Base-by-base conservation (phyloP, 2,329 filamentous ascomycete genomes). In the Volutella citrinella region DNA sequence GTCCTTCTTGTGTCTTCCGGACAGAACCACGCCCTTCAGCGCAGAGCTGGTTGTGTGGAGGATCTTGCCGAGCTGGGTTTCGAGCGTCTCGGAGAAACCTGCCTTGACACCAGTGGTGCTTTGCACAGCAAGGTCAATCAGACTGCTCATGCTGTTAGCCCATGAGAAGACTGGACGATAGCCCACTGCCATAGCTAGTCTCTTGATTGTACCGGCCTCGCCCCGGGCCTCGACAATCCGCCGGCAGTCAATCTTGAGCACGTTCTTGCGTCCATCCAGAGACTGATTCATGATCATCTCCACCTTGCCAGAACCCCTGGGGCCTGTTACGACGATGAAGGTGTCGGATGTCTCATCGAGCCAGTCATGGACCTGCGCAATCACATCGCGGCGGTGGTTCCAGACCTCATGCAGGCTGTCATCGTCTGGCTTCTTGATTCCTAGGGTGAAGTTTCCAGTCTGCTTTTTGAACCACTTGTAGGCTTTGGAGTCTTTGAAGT, bases 81-180 rank as follows among this genome's bases (percentile, higher is more conserved):
- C 91, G 18, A 96, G 68, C 0, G 89, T 96, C 57, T 96, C 91
- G 0, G 87, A 94, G 56, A 97, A 95, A 7, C 90, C 90, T 6
- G 89, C 86, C 64, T 97, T 96, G 38, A 94, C 86, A 10, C 91
- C 91, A 14, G 91, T 95, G 10, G 93, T 93, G 49, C 90, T 87
- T 59, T 96, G 91, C 2, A 93, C 87, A 15, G 91, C 93, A 22
- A 97, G 76, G 51, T 97, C 93, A 45, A 95, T 72, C 64, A 96
- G 78, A 57, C 89, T 95, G 63, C 87, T 95, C 46, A 97, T 79
- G 54, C 82, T 95, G 61, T 97, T 96, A 65, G 94, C 85, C 87
- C 90, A 97, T 0, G 87, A 94, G 59, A 98, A 98, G 1, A 98
- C 80, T 0, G 93, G 93, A 8, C 86, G 75, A 57, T 96, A 97